Percentiles rank a stretch among this genome's conserved stretches.
phyloP scores from a whole-genome alignment of 2,329 filamentous ascomycete species.

The Stachybotrys chartarum region DNA sequence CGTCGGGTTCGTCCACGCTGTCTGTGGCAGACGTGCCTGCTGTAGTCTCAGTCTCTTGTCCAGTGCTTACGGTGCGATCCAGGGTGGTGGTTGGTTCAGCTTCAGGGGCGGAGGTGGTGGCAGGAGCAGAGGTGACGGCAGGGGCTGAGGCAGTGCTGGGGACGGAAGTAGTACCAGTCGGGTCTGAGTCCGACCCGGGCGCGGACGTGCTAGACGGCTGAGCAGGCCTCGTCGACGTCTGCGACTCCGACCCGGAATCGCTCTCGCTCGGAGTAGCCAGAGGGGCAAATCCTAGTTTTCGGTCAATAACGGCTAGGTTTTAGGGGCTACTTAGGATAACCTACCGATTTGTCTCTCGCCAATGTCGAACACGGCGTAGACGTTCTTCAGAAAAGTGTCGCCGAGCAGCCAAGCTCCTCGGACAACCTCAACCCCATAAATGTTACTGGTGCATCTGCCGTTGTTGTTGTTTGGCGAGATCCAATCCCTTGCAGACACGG shows the following conservation, averaged over 20 bases:
- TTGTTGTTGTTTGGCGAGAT: constrained; percentile 38
- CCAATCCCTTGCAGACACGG: constrained; percentile 66
- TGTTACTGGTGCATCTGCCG: constrained; percentile 60
- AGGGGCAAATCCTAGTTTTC: neutral
- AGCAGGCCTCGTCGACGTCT: neutral
- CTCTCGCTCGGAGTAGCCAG: neutral
- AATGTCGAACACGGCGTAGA: constrained; percentile 78
- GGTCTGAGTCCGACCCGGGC: neutral
- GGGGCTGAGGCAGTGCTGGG: neutral
- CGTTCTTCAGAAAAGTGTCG: constrained; percentile 82
- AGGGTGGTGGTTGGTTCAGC: neutral
- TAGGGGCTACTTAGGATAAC: constrained; percentile 7
- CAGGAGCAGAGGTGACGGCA: neutral
- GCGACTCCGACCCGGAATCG: neutral
- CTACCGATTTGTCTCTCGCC: constrained; percentile 59
- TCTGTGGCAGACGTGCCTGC: neutral
- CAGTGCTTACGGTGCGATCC: neutral
- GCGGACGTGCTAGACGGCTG: neutral
- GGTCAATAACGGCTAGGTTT: constrained; percentile 4
- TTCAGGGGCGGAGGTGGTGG: neutral
- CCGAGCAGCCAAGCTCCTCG: constrained; percentile 69
- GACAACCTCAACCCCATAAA: constrained; percentile 66
- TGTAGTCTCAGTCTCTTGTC: neutral
- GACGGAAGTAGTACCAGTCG: neutral
- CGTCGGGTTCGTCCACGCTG: neutral